phyloP scores from a whole-genome alignment of 2,329 filamentous ascomycete genomes.

The Colletotrichum salicis region DNA sequence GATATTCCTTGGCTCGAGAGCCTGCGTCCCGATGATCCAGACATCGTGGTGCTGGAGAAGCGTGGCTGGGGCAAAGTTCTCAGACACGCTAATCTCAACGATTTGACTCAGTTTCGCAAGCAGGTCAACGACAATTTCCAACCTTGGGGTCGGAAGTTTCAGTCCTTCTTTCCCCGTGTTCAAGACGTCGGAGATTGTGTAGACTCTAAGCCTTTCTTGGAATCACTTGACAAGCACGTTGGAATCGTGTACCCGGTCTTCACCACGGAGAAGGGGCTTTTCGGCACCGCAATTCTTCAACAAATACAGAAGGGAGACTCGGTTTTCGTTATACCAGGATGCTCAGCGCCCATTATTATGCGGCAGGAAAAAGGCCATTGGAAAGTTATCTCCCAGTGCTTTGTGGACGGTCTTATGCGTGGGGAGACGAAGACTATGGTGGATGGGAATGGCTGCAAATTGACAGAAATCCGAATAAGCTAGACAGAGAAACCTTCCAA shows the following conservation, averaged over 20 bases:
- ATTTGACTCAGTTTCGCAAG: constrained; percentile 15
- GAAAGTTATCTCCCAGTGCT: constrained; percentile 19
- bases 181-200: constrained; percentile 6
- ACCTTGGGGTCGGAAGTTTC: constrained; percentile 7
- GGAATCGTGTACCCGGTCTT: constrained; percentile 26
- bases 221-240: constrained; percentile 22
- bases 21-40: constrained; percentile 2
- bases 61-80: constrained; percentile 19
- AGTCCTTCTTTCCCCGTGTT: neutral
- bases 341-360: constrained; percentile 22
- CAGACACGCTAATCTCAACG: constrained; percentile 23
- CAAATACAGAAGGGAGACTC: constrained; percentile 17
- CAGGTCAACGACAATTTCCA: constrained; percentile 8
- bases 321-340: constrained; percentile 10
- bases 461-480: neutral
- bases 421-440: neutral
- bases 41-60: neutral
- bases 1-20: constrained; percentile 27
- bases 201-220: constrained; percentile 2
- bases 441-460: neutral
- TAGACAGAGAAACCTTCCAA: neutral
- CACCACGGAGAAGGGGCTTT: constrained; percentile 9
- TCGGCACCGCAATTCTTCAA: constrained; percentile 14
- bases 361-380: neutral
- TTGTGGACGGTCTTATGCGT: constrained; percentile 26